Percentiles rank a stretch among this genome's conserved stretches.
Conservation (phyloP, 2,329 filamentous ascomycete genomes). For the Fusarium sp. region DNA sequence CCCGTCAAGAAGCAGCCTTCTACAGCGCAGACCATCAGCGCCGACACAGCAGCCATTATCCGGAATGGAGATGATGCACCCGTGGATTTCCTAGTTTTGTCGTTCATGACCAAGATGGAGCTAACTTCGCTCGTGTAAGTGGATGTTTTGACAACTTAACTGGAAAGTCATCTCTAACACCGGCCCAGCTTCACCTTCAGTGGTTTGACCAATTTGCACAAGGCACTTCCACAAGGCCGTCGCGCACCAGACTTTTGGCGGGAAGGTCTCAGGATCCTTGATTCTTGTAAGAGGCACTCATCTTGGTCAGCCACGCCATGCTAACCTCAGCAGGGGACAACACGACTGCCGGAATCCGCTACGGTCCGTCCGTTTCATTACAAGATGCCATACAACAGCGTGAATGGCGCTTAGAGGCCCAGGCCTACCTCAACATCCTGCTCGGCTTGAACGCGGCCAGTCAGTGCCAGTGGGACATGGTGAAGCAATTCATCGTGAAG, state of each 20-base stretch:
- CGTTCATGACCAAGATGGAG: conserved; percentile 74
- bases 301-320: not conserved
- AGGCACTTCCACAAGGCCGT: conserved; percentile 52
- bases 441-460: conserved; percentile 79
- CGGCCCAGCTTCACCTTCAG: conserved; percentile 68
- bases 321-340: conserved; percentile 53
- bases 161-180: conserved; percentile 31
- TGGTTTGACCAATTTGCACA: conserved; percentile 64
- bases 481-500: conserved; percentile 70
- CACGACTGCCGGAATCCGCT: conserved; percentile 55
- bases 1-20: conserved; percentile 69
- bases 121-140: conserved; percentile 70
- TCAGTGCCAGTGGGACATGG: conserved; percentile 78
- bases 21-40: conserved; percentile 67
- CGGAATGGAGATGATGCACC: conserved; percentile 62
- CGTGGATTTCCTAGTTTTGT: conserved; percentile 71
- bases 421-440: conserved; percentile 80
- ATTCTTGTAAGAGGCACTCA: conserved; percentile 59
- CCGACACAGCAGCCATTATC: conserved; percentile 71
- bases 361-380: conserved; percentile 66
- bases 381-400: conserved; percentile 71
- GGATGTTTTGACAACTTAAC: too few relatives aligned
- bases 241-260: conserved; percentile 59
- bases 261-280: conserved; percentile 62
- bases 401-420: conserved; percentile 76